A percentile compares a stretch with the other conserved stretches of the same genome.
Conservation (phyloP, 2,329 filamentous ascomycete species). For the Cryphonectria japonica region DNA sequence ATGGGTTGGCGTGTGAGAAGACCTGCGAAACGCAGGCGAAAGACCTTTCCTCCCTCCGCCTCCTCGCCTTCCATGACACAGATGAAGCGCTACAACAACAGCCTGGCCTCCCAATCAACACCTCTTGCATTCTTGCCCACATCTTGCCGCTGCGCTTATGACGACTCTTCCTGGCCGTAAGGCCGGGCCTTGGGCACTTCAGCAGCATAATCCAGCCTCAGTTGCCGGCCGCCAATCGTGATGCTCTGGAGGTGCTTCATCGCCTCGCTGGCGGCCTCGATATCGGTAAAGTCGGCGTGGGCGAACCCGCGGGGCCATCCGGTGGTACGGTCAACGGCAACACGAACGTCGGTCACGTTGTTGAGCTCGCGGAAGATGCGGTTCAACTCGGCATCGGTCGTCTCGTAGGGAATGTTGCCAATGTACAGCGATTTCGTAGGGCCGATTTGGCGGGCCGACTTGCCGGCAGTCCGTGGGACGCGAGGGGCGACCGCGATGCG, state of each 20-base stretch:
- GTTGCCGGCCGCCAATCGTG: constrained; percentile 65
- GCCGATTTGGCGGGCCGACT: not conserved
- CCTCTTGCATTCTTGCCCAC: not conserved
- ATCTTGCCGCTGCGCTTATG: not conserved
- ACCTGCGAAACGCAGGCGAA: not conserved
- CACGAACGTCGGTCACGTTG: constrained; percentile 75
- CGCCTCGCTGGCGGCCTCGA: constrained; percentile 66
- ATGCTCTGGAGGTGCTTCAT: constrained; percentile 58
- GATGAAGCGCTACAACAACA: not conserved
- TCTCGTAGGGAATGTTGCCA: constrained; percentile 85
- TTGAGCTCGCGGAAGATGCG: constrained; percentile 71
- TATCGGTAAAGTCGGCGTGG: constrained; percentile 77
- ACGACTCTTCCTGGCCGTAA: not conserved
- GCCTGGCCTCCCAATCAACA: not conserved
- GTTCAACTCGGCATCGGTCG: constrained; percentile 82
- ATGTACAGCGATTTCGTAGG: constrained; percentile 64
- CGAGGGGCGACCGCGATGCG: constrained; percentile 38
- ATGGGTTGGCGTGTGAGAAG: not conserved
- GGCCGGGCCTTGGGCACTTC: constrained; percentile 26
- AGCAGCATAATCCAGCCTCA: constrained; percentile 68
- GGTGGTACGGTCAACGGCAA: constrained; percentile 80
- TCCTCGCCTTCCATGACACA: not conserved
- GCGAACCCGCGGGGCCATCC: constrained; percentile 83
- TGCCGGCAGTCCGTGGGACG: not conserved
- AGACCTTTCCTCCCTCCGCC: not conserved